Percentiles rank a stretch among this genome's conserved stretches.
Evolutionary conservation across 352 stramenopile genomes (phyloP).

Genomic region (Phytophthora litchii): DNA sequence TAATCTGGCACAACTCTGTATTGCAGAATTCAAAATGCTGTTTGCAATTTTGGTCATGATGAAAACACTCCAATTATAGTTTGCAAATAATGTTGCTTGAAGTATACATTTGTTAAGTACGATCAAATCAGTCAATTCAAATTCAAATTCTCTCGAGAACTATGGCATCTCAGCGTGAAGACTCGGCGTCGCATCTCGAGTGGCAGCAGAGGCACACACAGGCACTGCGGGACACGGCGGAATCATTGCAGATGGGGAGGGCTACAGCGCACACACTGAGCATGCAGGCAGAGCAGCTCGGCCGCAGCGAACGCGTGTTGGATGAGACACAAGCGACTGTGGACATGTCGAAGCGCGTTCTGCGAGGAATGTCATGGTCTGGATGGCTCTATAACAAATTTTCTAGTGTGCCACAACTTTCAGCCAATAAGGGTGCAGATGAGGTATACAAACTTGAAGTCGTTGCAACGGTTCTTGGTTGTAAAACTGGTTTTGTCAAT

Average conservation of each 20-base stretch:
- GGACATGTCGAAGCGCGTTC: constrained; percentile 64
- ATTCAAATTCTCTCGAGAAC: constrained; percentile 2
- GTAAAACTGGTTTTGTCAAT: too few relatives aligned
- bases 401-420: constrained; percentile 41
- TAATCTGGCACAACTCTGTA: too few relatives aligned
- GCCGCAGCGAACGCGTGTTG: constrained; percentile 55
- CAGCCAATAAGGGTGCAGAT: background rate
- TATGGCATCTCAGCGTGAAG: constrained; percentile 8
- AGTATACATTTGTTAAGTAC: too few relatives aligned
- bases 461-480: too few relatives aligned
- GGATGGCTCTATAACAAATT: too few relatives aligned
- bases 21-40: too few relatives aligned
- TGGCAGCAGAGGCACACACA: constrained; percentile 52
- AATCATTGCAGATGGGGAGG: constrained; percentile 54
- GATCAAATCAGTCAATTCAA: background rate
- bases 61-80: too few relatives aligned
- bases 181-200: constrained; percentile 8
- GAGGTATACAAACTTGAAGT: constrained; percentile 17
- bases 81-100: too few relatives aligned
- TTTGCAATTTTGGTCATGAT: too few relatives aligned
- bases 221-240: constrained; percentile 56
- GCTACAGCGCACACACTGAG: constrained; percentile 63
- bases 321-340: constrained; percentile 68
- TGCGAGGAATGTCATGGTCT: too few relatives aligned
- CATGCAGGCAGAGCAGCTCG: constrained; percentile 73